Conservation (phyloP, 192 early-diverging fungal species). For the Chytriomyces sp. region DNA sequence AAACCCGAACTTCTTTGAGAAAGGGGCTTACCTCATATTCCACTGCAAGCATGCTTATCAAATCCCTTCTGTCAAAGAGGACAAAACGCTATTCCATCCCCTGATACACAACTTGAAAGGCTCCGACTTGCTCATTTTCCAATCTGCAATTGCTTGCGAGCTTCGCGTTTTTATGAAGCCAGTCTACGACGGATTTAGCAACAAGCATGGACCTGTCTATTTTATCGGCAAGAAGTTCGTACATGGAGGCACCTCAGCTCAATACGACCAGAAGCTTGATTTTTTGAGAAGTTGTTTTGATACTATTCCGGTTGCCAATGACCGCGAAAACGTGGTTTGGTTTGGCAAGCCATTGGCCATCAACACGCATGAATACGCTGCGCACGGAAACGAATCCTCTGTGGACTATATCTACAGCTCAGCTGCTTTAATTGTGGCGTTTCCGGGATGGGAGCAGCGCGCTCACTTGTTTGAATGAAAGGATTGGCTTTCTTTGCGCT, state of each 20-base stretch:
- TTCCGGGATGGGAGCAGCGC: background rate
- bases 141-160: background rate
- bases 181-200: background rate
- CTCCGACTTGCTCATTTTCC: background rate
- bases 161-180: background rate
- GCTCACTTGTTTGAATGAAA: too few relatives aligned
- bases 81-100: background rate
- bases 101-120: background rate
- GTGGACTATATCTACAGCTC: background rate
- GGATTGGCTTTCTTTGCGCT: too few relatives aligned
- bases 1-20: background rate
- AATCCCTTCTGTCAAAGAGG: background rate
- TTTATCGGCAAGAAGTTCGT: background rate
- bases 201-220: background rate
- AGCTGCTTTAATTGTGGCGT: background rate
- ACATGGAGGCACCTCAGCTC: background rate
- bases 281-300: background rate
- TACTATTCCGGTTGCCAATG: background rate
- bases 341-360: background rate
- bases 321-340: background rate
- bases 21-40: background rate
- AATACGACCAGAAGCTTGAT: background rate
- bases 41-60: background rate
- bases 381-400: constrained; percentile 6
- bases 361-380: background rate